Evolutionary conservation across 148 eudicot genomes (phyloP).

Genomic region (Linanthus parryae): DNA sequence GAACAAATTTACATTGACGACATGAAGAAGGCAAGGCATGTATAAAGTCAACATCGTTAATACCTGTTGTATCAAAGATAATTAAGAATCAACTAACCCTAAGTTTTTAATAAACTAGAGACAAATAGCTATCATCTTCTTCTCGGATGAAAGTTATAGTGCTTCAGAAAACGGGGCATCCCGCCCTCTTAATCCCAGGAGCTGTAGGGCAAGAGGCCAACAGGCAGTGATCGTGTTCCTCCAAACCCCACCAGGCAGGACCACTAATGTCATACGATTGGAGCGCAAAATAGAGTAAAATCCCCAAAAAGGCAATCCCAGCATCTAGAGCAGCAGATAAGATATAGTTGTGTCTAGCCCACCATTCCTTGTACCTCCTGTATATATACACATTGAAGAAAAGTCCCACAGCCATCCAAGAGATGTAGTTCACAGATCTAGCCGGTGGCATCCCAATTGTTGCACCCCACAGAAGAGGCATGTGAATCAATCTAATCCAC

Average conservation of each 20-base stretch:
- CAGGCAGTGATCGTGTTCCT: constrained; percentile 26
- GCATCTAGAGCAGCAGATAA: constrained; percentile 45
- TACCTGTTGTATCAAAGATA: too few relatives aligned
- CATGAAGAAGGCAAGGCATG: too few relatives aligned
- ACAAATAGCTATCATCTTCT: too few relatives aligned
- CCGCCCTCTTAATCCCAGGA: constrained; percentile 22
- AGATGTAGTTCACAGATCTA: constrained; percentile 27
- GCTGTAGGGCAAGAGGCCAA: constrained; percentile 35
- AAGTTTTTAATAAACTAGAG: too few relatives aligned
- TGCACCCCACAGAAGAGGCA: constrained; percentile 26
- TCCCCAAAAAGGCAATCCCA: constrained; percentile 41
- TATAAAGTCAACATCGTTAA: too few relatives aligned
- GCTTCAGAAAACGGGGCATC: constrained; percentile 28
- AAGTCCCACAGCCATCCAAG: constrained; percentile 33
- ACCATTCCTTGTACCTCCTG: constrained; percentile 28
- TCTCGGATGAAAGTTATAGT: too few relatives aligned
- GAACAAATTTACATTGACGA: too few relatives aligned
- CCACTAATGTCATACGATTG: constrained; percentile 22
- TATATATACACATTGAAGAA: constrained; percentile 31
- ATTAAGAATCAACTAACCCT: too few relatives aligned
- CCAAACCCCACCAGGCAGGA: constrained; percentile 36
- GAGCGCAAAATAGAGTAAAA: constrained; percentile 25
- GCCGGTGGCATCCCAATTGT: constrained; percentile 35
- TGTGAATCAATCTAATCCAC: constrained; percentile 27
- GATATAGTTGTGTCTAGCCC: constrained; percentile 40